Evolutionary conservation across 2,329 filamentous ascomycete species (phyloP), one percentile per base, ranked within the genome.

Genomic region (Samsoniella hepiali): DNA sequence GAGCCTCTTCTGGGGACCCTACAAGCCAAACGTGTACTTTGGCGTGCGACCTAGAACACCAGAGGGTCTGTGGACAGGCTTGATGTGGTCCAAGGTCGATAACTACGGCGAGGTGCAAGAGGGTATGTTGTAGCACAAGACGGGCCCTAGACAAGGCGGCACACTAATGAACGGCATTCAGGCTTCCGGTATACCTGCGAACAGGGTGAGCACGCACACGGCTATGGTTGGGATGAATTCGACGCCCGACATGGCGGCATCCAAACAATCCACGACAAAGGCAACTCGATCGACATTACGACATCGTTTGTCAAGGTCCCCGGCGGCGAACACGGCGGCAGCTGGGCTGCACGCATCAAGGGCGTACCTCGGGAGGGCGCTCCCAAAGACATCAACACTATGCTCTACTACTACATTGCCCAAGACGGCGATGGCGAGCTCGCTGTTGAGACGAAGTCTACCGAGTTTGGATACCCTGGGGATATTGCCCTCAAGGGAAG

Each of bases 151-250:
- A n/a, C 15, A 7, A 13, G 15, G 3, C 9, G 8, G 7, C 3
- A 49, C 11, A 22, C 59, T 55, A 11, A 55, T 65, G 27, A 27
- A 32, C 61, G 9, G 1, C 8, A 40, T 4, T 5, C 72, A 95
- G 91, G 88, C 70, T 90, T 97, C 70, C 88, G 95, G 67, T 93
- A 97, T 75, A 97, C 95, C 0, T 99, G 95, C 78, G 95, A 98
- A 76, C 95, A 99, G 75, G 86, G 95, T 74, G 92, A 96, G 74
- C 90, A 90, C 68, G 96, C 99, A 84, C 90, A 87, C 55, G 94
- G 94, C 63, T 99, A 99, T 75, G 95, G 95, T 66, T 99, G 95
- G 95, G 93, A 98, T 71, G 91, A 96, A 74, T 99, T 96, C 75
- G 95, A 99, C 76, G 88, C 93, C 29, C 85, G 95, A 64, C 89